Evolutionary conservation across 2,329 filamentous ascomycete species (phyloP).

Genomic region (Metarhizium brunneum): DNA sequence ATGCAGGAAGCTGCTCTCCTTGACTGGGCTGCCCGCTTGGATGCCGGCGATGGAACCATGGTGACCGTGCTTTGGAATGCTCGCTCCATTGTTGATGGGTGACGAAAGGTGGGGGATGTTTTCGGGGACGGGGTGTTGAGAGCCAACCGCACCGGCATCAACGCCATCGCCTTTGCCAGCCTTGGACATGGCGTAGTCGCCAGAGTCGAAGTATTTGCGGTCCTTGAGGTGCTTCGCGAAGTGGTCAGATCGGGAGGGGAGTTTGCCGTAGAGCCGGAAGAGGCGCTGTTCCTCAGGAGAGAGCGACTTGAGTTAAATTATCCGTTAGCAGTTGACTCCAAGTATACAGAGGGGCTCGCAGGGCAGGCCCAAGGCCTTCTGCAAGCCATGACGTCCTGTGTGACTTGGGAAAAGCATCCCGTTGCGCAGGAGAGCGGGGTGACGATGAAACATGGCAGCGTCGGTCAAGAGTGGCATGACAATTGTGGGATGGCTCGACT

Average conservation of each 20-base stretch:
- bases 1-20: constrained; percentile 82
- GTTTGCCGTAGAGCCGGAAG: constrained; percentile 95
- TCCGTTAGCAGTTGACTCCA: background rate
- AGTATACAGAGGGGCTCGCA: background rate
- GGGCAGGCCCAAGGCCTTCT: background rate
- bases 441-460: background rate
- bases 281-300: constrained; percentile 92
- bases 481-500: background rate
- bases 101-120: constrained; percentile 86
- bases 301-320: constrained; percentile 54
- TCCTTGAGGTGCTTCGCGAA: constrained; percentile 98
- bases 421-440: too few species aligned
- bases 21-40: constrained; percentile 70
- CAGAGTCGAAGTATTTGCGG: constrained; percentile 96
- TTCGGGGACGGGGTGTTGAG: constrained; percentile 88
- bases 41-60: constrained; percentile 35
- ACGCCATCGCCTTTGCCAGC: constrained; percentile 93
- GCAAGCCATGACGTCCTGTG: background rate
- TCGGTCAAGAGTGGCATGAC: background rate
- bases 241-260: constrained; percentile 91
- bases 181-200: constrained; percentile 93
- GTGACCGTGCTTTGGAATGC: constrained; percentile 24
- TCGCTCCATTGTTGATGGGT: constrained; percentile 36
- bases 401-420: background rate
- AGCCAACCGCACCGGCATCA: constrained; percentile 87